Percentiles rank a stretch among this genome's conserved stretches.
These are phyloP conservation scores for Cladorrhinum samala DNA, from an alignment of 495 filamentous ascomycete genomes.

Conservation along the genomic window DNA sequence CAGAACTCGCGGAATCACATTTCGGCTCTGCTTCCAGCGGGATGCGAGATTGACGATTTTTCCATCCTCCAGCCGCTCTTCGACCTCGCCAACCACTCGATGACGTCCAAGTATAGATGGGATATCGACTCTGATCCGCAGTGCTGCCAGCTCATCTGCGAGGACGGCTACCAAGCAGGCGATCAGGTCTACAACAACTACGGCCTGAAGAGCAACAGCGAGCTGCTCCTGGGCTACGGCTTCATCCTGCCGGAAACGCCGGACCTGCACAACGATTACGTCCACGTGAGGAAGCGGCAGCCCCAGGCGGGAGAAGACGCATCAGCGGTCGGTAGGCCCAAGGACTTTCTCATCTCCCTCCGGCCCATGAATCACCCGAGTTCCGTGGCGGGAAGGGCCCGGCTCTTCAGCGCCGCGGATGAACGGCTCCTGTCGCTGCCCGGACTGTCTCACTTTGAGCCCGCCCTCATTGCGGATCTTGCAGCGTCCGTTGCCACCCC, in stretches of 20 bases:
- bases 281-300: slow-evolving; percentile 38
- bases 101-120: slow-evolving; percentile 39
- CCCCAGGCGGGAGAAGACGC: slow-evolving; percentile 1
- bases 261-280: slow-evolving; percentile 43
- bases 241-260: slow-evolving; percentile 39
- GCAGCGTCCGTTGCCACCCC: slow-evolving; percentile 15
- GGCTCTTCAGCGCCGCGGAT: slow-evolving; percentile 14
- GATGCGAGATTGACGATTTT: slow-evolving; percentile 40
- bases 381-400: slow-evolving; percentile 29
- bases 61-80: slow-evolving; percentile 47
- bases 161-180: slow-evolving; percentile 24
- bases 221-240: slow-evolving; percentile 49
- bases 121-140: slow-evolving; percentile 20
- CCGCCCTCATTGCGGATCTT: slow-evolving; percentile 34
- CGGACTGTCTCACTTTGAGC: slow-evolving; percentile 37
- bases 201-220: slow-evolving; percentile 47
- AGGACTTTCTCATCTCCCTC: slow-evolving; percentile 38
- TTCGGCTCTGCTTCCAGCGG: slow-evolving; percentile 9
- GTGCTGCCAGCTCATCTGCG: slow-evolving; percentile 27
- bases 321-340: slow-evolving; percentile 9
- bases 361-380: slow-evolving; percentile 31
- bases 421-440: slow-evolving; percentile 21
- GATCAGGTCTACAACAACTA: slow-evolving; percentile 50
- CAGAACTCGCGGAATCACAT: slow-evolving; percentile 9
- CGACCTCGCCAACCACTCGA: slow-evolving; percentile 49